Evolutionary conservation across 2,329 filamentous ascomycete species (phyloP).

Genomic region (Penicillium sp.): DNA sequence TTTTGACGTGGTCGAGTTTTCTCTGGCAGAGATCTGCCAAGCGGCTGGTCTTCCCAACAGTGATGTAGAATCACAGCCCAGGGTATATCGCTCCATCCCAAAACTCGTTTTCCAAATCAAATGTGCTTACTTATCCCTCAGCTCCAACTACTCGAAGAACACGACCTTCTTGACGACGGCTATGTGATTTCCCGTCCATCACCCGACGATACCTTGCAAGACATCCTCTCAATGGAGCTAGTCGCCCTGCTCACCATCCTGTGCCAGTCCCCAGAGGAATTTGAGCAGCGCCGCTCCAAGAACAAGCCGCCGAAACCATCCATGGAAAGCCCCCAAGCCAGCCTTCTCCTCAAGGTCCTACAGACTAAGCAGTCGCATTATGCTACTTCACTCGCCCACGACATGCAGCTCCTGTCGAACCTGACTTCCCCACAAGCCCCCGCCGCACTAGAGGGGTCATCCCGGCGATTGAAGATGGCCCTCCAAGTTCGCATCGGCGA

Average conservation of each 20-base stretch:
- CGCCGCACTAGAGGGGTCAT: constrained; percentile 32
- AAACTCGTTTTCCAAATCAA: too few species aligned
- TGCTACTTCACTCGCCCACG: constrained; percentile 50
- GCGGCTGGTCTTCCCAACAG: constrained; percentile 32
- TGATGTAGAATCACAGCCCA: constrained; percentile 30
- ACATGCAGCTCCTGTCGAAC: constrained; percentile 41
- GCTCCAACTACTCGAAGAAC: constrained; percentile 57
- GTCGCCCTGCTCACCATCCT: constrained; percentile 38
- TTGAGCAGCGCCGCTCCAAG: constrained; percentile 32
- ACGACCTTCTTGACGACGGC: constrained; percentile 64
- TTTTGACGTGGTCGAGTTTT: constrained; percentile 78
- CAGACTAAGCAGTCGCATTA: constrained; percentile 46
- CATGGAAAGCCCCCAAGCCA: constrained; percentile 27
- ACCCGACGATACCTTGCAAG: constrained; percentile 25
- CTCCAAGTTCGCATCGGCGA: constrained; percentile 66
- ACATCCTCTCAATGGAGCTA: constrained; percentile 39
- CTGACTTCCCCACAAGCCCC: constrained; percentile 30
- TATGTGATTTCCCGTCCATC: constrained; percentile 56
- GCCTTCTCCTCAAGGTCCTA: constrained; percentile 34
- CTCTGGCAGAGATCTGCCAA: constrained; percentile 55
- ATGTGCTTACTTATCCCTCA: too few species aligned
- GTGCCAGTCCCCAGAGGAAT: constrained; percentile 29
- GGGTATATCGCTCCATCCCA: neutral
- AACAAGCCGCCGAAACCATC: constrained; percentile 36
- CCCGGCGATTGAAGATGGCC: constrained; percentile 54